Percentiles rank a stretch among this genome's conserved stretches.
These are phyloP conservation scores for Terana coerulea DNA, from an alignment of 768 basidiomycete species.

Conservation along the genomic window DNA sequence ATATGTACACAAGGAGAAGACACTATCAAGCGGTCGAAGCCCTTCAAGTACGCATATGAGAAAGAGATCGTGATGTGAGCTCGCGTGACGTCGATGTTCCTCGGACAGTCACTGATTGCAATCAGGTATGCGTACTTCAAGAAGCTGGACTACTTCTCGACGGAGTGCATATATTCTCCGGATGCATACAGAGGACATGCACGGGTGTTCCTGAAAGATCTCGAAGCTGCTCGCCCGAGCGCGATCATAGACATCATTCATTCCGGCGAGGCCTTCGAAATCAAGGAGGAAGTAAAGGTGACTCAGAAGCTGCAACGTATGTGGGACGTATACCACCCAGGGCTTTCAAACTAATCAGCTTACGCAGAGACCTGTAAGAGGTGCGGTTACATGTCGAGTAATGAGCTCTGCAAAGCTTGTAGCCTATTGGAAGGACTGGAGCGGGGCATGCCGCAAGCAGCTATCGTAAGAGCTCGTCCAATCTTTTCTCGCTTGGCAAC, in stretches of 20 bases:
- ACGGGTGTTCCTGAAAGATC: constrained; percentile 88
- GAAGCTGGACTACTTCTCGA: constrained; percentile 98
- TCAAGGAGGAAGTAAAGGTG: constrained; percentile 80
- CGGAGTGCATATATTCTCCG: constrained; percentile 98
- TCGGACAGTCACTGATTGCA: neutral
- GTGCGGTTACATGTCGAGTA: constrained; percentile 95
- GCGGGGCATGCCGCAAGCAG: constrained; percentile 57
- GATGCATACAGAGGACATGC: constrained; percentile 99
- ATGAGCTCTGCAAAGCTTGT: constrained; percentile 95
- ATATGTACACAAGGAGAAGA: constrained; percentile 97
- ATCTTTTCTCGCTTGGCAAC: neutral
- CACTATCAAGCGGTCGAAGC: constrained; percentile 94
- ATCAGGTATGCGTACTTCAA: constrained; percentile 98
- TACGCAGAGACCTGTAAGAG: constrained; percentile 78
- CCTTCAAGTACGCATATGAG: constrained; percentile 99
- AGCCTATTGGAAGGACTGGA: constrained; percentile 88
- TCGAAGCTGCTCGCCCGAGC: constrained; percentile 91
- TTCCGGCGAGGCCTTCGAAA: constrained; percentile 88
- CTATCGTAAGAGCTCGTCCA: constrained; percentile 40
- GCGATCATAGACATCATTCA: constrained; percentile 98
- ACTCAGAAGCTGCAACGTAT: constrained; percentile 82
- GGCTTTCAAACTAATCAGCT: neutral
- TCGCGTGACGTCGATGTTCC: neutral
- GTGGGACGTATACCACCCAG: constrained; percentile 24
- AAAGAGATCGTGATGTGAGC: constrained; percentile 98